Base-by-base conservation (phyloP, 768 basidiomycete genomes). In the Macrolepiota fuliginosa region DNA sequence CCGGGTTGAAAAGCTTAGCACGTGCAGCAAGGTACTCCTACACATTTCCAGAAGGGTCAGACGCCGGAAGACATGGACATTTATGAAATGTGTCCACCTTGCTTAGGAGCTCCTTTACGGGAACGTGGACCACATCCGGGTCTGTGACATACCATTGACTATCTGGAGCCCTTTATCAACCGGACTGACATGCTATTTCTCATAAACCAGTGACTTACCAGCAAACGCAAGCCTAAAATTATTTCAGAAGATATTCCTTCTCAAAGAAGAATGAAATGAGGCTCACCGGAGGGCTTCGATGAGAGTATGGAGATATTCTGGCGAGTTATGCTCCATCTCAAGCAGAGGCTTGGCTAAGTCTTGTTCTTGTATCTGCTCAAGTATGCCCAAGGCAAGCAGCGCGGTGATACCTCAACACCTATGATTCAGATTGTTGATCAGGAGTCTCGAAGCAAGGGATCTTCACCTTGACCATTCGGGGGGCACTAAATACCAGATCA, bases 141-240 rank as follows among this genome's bases (percentile, higher is more conserved):
- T 98, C 97, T 1, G 93, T 83, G n/a, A 98, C 90, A 73, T 92
- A 98, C 75, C 91, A 91, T 69, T 89, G 86, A 39, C 87, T 90
- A 64, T 97, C 95, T 91, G 71, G 59, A 22, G 49, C 36, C 67
- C 25, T 60, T 25, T 13, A 19, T 10, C 3, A 15, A 13, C 15
- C 49, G 50, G 36, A 7, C 29, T 3, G 37, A 24, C 51, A 19
- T 29, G 9, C 49, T 56, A 40, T 45, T 45, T 17, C 7, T 13
- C 25, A 49, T 19, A 19, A 24, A 25, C 13, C 22, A 22, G 37
- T 6, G 47, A 65, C 76, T 67, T 69, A 91, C 91, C 92, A 46
- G 91, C 87, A 68, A 94, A 94, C 37, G 85, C 85, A 35, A 87
- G 78, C 27, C 86, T 87, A 39, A n/a, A 27, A 24, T 53, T 17